Conservation (phyloP, 305 asterid genomes). For the Solanum hybrid region DNA sequence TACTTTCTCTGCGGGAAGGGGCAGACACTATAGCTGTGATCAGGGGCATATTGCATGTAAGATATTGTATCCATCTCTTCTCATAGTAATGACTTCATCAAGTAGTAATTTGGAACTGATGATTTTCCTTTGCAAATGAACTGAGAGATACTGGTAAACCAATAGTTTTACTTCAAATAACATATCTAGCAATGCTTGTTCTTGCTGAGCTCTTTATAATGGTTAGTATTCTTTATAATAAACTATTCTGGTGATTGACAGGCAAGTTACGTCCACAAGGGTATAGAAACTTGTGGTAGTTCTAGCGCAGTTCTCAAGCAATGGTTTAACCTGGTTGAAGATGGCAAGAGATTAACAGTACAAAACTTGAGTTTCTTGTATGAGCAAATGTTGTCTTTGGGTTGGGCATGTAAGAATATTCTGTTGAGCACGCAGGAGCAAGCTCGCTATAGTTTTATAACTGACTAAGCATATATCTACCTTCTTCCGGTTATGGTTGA, state of each 20-base stretch:
- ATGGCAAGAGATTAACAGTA: conserved; percentile 44
- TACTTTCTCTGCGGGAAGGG: conserved; percentile 69
- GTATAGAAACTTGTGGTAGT: conserved; percentile 24
- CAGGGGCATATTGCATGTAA: conserved; percentile 66
- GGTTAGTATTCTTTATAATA: neutral
- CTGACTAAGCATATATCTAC: conserved; percentile 16
- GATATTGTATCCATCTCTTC: neutral
- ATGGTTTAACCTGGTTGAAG: conserved; percentile 54
- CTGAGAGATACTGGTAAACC: neutral
- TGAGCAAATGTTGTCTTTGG: conserved; percentile 44
- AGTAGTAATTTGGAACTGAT: neutral
- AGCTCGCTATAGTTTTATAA: conserved; percentile 48
- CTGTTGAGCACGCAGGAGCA: conserved; percentile 68
- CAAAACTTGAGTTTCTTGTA: conserved; percentile 19
- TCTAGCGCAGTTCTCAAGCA: conserved; percentile 20
- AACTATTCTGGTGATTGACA: conserved; percentile 7
- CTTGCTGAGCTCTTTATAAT: neutral
- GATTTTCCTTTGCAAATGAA: neutral
- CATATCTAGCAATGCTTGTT: neutral
- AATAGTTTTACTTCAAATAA: neutral
- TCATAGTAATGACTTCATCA: neutral
- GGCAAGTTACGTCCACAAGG: conserved; percentile 64
- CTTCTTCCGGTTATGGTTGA: neutral
- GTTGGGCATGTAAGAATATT: conserved; percentile 68
- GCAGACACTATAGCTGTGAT: conserved; percentile 51